Evolutionary conservation across 1,139 yeast genomes (phyloP).

Genomic region (Spathaspora sp.): DNA sequence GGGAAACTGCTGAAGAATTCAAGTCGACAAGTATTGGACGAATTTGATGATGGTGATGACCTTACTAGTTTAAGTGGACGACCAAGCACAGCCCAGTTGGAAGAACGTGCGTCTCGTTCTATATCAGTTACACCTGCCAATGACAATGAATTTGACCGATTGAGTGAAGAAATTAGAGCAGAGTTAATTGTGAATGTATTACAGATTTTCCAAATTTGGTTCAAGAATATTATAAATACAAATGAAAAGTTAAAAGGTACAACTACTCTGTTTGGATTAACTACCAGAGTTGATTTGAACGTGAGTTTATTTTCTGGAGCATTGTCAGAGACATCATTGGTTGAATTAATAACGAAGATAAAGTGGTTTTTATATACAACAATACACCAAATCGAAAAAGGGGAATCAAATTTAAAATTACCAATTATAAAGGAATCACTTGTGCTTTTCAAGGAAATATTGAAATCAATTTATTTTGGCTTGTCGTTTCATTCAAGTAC

Average conservation of each 20-base stretch:
- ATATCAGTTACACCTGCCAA: not conserved
- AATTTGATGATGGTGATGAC: conserved; percentile 29
- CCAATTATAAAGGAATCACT: conserved; percentile 29
- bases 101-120: not conserved
- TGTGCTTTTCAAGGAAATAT: conserved; percentile 25
- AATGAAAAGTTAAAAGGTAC: conserved; percentile 12
- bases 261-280: conserved; percentile 5
- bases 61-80: conserved; percentile 24
- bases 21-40: conserved; percentile 8
- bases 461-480: conserved; percentile 20
- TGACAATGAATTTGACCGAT: conserved; percentile 17
- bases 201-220: conserved; percentile 25
- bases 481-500: conserved; percentile 13
- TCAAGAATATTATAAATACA: conserved; percentile 18
- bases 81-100: not conserved
- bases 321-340: conserved; percentile 11
- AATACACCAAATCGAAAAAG: conserved; percentile 9
- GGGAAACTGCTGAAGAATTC: conserved; percentile 13
- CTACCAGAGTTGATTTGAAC: conserved; percentile 6
- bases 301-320: conserved; percentile 13
- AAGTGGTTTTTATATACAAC: conserved; percentile 22
- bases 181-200: conserved; percentile 30
- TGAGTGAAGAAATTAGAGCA: conserved; percentile 26
- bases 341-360: conserved; percentile 17
- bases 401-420: conserved; percentile 18